These are phyloP conservation scores for Fusarium sp. DNA, from an alignment of 2,329 filamentous ascomycete genomes.

Conservation along the genomic window DNA sequence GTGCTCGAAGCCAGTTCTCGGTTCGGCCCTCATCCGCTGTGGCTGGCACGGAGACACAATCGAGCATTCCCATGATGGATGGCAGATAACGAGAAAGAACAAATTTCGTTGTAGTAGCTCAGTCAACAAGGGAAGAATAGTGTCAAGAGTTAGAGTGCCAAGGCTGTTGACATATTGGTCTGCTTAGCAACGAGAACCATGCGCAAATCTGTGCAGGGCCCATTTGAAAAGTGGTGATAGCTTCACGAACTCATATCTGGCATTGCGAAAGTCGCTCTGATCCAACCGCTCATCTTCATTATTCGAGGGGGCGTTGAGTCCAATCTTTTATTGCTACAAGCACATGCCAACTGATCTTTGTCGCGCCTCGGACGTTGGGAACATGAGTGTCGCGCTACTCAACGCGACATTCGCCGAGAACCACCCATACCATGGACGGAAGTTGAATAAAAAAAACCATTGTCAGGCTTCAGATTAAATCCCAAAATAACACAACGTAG, in stretches of 20 bases:
- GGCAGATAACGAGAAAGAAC: not conserved
- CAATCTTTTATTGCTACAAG: no score
- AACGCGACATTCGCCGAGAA: no score
- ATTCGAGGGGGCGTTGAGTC: no score
- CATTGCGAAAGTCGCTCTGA: not conserved
- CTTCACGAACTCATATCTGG: not conserved
- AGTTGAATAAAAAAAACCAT: no score
- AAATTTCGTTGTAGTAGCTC: fast-evolving
- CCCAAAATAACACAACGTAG: fast-evolving
- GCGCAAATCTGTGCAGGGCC: no score
- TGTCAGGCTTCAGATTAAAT: no score
- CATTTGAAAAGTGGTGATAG: not conserved
- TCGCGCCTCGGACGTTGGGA: no score
- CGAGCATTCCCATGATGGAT: not conserved
- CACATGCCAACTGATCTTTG: no score
- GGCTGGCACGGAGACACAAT: not conserved
- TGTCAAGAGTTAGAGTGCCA: no score
- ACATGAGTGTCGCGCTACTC: no score
- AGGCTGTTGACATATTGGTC: not conserved
- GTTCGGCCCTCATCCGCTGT: not conserved
- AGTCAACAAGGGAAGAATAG: fast-evolving
- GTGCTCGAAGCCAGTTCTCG: not conserved
- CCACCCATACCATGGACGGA: no score
- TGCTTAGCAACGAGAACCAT: not conserved
- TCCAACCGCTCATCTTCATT: not conserved